A percentile compares a stretch with the other conserved stretches of the same genome.
Conservation (phyloP, 331 rosid genomes). For the Quercus tomentella region DNA sequence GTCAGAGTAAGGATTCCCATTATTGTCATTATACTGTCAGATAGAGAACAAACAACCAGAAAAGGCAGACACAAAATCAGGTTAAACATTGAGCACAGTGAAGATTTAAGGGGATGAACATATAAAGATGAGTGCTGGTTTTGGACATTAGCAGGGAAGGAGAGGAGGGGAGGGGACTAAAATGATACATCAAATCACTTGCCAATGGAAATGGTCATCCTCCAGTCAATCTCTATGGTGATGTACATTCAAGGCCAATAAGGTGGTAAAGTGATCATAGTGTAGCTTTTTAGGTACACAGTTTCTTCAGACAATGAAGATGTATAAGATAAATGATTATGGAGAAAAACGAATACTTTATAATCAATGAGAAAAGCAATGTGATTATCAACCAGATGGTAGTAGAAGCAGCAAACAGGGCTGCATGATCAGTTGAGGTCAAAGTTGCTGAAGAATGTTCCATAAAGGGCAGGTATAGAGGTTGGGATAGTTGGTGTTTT, state of each 20-base stretch:
- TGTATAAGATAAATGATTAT: neutral
- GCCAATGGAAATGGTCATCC: neutral
- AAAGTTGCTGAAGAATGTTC: neutral
- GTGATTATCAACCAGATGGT: neutral
- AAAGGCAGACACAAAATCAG: slow-evolving; percentile 9
- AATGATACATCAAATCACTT: neutral
- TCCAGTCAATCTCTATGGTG: neutral
- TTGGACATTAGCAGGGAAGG: neutral
- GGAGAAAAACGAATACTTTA: too few species aligned
- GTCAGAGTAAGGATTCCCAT: slow-evolving; percentile 87
- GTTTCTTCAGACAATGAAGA: neutral
- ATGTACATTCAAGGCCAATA: neutral
- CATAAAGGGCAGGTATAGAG: neutral
- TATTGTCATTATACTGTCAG: slow-evolving; percentile 92
- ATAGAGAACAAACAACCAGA: slow-evolving; percentile 18
- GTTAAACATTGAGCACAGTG: neutral
- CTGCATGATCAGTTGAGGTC: neutral
- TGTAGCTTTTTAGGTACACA: neutral
- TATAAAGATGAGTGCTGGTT: neutral
- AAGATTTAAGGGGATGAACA: neutral
- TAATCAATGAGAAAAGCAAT: too few species aligned
- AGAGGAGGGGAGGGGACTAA: neutral
- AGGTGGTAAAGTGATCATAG: neutral
- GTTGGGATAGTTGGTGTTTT: neutral
- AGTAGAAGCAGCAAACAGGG: neutral